Conservation (phyloP, 306 rosid genomes). For the Glycine tomentella region DNA sequence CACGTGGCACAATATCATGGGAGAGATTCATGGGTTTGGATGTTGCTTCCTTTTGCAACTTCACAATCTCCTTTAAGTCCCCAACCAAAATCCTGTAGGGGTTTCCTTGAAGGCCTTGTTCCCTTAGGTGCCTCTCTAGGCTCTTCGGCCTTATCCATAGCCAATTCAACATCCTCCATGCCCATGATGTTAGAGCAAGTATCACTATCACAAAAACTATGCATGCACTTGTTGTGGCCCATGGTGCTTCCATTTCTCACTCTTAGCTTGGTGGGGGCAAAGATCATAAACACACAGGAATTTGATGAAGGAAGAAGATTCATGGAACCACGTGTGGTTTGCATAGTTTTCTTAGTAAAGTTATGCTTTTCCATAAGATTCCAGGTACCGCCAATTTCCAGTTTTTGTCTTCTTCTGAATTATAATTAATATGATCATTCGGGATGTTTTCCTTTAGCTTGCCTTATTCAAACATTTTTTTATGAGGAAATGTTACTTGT, state of each 20-base stretch:
- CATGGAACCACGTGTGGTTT: no score
- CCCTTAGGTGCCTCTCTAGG: constrained; percentile 7
- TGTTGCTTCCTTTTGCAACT: neutral
- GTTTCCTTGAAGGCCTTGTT: constrained; percentile 5
- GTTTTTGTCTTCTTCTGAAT: neutral
- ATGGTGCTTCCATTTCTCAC: neutral
- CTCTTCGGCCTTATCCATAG: constrained; percentile 14
- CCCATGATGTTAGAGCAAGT: neutral
- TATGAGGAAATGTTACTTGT: no score
- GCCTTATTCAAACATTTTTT: no score
- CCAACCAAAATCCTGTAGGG: neutral
- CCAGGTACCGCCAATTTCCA: neutral
- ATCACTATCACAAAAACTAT: neutral
- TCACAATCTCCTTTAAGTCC: neutral
- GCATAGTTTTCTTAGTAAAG: neutral
- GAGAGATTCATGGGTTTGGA: neutral
- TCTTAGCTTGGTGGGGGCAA: neutral
- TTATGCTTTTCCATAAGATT: neutral
- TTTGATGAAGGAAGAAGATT: neutral
- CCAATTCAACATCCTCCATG: neutral
- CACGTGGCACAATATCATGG: neutral
- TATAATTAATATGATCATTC: no score
- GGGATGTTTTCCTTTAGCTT: no score
- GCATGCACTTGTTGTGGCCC: neutral
- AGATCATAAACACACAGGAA: neutral